phyloP scores from a whole-genome alignment of 2,329 filamentous ascomycete genomes.

The Botrytis byssoidea region DNA sequence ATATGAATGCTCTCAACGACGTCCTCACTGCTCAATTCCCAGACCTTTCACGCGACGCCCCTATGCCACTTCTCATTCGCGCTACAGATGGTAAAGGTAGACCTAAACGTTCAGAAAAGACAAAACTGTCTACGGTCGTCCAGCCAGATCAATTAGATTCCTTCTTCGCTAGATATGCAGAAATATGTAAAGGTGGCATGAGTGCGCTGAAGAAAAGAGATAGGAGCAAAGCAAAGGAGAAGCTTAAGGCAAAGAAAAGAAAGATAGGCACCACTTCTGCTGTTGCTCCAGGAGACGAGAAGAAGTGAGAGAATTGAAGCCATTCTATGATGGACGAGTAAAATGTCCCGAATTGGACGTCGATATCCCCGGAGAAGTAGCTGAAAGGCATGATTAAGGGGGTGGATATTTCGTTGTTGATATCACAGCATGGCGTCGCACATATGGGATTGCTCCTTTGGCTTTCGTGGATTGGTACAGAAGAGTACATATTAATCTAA shows the following conservation, averaged over 20 bases:
- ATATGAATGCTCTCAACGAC: constrained; percentile 9
- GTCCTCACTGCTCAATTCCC: constrained; percentile 51
- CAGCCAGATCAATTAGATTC: constrained; percentile 69
- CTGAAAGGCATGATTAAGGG: neutral
- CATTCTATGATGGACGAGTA: neutral
- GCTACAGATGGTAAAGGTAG: constrained; percentile 18
- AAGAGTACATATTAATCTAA: neutral
- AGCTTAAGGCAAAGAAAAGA: constrained; percentile 64
- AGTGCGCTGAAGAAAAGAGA: constrained; percentile 87
- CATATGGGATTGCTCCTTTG: neutral
- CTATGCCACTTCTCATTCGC: constrained; percentile 74
- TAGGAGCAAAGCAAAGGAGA: constrained; percentile 78
- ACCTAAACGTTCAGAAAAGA: constrained; percentile 42
- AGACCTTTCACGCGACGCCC: constrained; percentile 57
- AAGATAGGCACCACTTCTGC: constrained; percentile 44
- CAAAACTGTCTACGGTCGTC: constrained; percentile 83
- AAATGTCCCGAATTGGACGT: neutral
- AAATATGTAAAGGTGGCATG: constrained; percentile 89
- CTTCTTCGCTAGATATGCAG: constrained; percentile 85
- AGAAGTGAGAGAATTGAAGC: constrained; percentile 31
- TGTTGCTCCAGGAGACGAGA: constrained; percentile 17
- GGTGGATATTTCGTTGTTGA: neutral
- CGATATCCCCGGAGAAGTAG: neutral
- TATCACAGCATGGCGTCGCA: neutral
- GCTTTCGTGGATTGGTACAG: constrained; percentile 1